These are phyloP conservation scores for Alopecurus myosuroides DNA, from an alignment of 176 grass and related monocot species.

Conservation along the genomic window DNA sequence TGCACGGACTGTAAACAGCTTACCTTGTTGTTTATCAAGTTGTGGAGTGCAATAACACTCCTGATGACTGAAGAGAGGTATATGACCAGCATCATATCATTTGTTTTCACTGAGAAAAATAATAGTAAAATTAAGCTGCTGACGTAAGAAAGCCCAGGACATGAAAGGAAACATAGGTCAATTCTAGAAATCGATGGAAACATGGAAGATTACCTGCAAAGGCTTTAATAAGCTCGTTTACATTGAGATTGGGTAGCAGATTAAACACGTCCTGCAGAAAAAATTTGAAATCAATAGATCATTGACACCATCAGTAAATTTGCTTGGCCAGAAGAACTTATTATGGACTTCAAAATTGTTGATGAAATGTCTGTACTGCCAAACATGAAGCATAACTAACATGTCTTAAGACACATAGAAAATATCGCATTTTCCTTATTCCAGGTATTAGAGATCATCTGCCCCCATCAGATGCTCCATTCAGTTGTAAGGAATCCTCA, in stretches of 20 bases:
- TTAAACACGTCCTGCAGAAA: slow-evolving; percentile 82
- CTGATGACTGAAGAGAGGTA: no score
- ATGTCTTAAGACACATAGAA: not conserved
- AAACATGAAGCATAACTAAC: not conserved
- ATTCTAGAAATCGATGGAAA: not conserved
- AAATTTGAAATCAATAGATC: not conserved
- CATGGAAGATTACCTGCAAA: slow-evolving; percentile 69
- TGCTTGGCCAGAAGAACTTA: not conserved
- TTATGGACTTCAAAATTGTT: not conserved
- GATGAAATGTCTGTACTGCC: not conserved
- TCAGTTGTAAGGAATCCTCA: no score
- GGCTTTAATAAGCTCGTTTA: slow-evolving; percentile 90
- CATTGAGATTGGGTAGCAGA: slow-evolving; percentile 92
- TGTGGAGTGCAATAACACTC: slow-evolving; percentile 93
- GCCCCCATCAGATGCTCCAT: no score
- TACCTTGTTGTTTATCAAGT: slow-evolving; percentile 99
- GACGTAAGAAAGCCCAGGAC: not conserved
- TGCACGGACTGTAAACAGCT: no score
- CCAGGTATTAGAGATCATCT: no score
- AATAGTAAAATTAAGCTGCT: not conserved
- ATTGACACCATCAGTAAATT: not conserved
- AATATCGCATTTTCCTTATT: no score
- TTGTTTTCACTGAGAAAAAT: slow-evolving; percentile 85
- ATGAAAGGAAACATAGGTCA: not conserved
- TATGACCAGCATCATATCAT: slow-evolving; percentile 98